Percentiles rank a stretch among this genome's conserved stretches.
Conservation (phyloP, 2,329 filamentous ascomycete genomes). For the Fusarium graminum region DNA sequence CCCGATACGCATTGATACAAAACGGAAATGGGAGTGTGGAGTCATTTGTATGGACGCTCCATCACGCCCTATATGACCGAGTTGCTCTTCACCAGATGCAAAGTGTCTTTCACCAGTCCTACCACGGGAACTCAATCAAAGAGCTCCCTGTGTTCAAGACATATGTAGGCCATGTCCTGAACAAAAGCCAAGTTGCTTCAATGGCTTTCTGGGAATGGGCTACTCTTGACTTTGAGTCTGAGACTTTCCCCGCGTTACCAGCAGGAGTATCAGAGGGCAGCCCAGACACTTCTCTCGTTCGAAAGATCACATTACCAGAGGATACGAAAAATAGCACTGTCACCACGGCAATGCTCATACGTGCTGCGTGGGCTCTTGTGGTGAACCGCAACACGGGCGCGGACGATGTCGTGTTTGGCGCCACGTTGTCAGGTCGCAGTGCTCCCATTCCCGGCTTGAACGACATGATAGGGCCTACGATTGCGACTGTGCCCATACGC, state of each 20-base stretch:
- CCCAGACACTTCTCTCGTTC: slow-evolving; percentile 2
- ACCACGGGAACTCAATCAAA: slow-evolving; percentile 3
- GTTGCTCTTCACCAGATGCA: slow-evolving; percentile 15
- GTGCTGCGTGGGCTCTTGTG: slow-evolving; percentile 8
- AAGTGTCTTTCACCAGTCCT: slow-evolving; percentile 6
- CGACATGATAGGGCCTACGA: slow-evolving; percentile 8
- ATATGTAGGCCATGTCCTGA: slow-evolving; percentile 2
- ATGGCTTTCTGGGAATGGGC: slow-evolving; percentile 25
- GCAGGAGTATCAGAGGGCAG: slow-evolving; percentile 11
- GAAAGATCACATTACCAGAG: not conserved
- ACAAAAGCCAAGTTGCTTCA: slow-evolving; percentile 10
- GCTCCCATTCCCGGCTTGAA: slow-evolving; percentile 23
- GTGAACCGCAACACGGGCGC: slow-evolving; percentile 57
- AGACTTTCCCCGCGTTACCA: slow-evolving; percentile 10
- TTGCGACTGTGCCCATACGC: slow-evolving; percentile 4
- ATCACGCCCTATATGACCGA: slow-evolving; percentile 19
- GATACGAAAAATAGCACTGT: not conserved
- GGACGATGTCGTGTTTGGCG: slow-evolving; percentile 58
- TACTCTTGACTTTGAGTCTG: slow-evolving; percentile 13
- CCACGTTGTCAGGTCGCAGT: slow-evolving; percentile 58
- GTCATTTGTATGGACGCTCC: slow-evolving; percentile 18
- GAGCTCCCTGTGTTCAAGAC: not conserved
- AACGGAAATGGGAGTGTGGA: not conserved
- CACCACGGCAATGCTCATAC: slow-evolving; percentile 10
- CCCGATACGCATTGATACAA: slow-evolving; percentile 8